phyloP scores from a whole-genome alignment of 192 early-diverging fungal genomes.

The Podila verticillata region DNA sequence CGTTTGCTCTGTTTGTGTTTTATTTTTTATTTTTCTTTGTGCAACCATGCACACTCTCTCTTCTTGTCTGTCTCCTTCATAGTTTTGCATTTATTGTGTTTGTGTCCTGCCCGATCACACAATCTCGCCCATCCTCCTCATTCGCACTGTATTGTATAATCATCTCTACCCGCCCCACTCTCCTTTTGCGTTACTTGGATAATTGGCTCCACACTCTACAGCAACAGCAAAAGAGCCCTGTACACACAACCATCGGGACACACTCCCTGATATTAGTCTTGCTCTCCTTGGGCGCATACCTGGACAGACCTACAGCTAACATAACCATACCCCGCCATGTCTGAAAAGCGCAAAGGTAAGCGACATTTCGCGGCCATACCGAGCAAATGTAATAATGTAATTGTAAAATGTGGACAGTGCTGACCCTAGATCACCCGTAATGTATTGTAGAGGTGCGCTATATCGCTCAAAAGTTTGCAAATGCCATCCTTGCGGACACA shows the following conservation, averaged over 20 bases:
- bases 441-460: slow-evolving; percentile 56
- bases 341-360: slow-evolving; percentile 50
- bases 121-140: too few species aligned
- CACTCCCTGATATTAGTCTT: too few species aligned
- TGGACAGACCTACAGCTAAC: not conserved
- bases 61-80: not conserved
- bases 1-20: too few species aligned
- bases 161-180: too few species aligned
- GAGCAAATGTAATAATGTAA: not conserved
- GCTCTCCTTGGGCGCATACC: too few species aligned
- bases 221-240: not conserved
- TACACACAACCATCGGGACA: too few species aligned
- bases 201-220: not conserved
- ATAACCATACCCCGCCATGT: slow-evolving; percentile 9
- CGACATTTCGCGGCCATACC: not conserved
- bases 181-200: not conserved
- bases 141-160: too few species aligned
- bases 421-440: not conserved
- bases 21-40: not conserved
- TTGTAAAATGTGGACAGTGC: not conserved
- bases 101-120: too few species aligned
- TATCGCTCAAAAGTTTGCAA: slow-evolving; percentile 68
- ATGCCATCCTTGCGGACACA: slow-evolving; percentile 66
- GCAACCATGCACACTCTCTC: slow-evolving; percentile 1
- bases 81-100: not conserved